Evolutionary conservation across 23 red algal genomes (phyloP).

Genomic region (Gracilaria gracilis): DNA sequence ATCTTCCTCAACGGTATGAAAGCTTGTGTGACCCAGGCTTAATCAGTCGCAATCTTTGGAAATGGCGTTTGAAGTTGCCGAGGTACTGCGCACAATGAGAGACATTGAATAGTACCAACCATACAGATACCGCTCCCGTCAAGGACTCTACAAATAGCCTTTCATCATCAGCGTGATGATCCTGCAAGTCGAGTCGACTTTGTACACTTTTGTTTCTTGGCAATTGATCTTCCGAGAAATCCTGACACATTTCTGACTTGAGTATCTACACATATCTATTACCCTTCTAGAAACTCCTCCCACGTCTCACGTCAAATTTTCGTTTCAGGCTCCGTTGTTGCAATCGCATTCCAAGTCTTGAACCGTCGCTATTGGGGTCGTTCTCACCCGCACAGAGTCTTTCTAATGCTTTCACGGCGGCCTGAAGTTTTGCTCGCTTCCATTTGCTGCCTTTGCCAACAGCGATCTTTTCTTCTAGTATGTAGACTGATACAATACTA

Average conservation of each 20-base stretch:
- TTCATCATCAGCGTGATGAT: no score
- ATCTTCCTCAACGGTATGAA: slow-evolving; percentile 85
- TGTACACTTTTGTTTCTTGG: not conserved
- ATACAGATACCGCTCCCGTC: no score
- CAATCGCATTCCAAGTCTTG: not conserved
- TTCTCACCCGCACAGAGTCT: slow-evolving; percentile 2
- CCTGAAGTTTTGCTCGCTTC: slow-evolving; percentile 66
- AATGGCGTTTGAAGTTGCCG: slow-evolving; percentile 95
- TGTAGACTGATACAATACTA: slow-evolving; percentile 30
- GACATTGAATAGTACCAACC: not conserved
- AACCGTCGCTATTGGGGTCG: not conserved
- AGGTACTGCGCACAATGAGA: slow-evolving; percentile 60
- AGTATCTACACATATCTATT: not conserved
- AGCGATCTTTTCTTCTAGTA: slow-evolving; percentile 53
- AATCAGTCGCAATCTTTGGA: slow-evolving; percentile 94
- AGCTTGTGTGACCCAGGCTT: slow-evolving; percentile 93
- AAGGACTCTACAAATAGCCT: no score
- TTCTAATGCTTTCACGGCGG: slow-evolving; percentile 48
- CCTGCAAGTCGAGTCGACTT: not conserved
- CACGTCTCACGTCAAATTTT: not conserved
- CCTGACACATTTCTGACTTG: not conserved
- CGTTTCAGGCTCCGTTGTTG: not conserved
- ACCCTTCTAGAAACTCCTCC: not conserved
- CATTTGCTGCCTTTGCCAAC: slow-evolving; percentile 40
- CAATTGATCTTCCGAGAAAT: not conserved